Percentiles rank a stretch among this genome's conserved stretches.
Evolutionary conservation across 768 basidiomycete species (phyloP).

Genomic region (Tricholoma flavovirens): DNA sequence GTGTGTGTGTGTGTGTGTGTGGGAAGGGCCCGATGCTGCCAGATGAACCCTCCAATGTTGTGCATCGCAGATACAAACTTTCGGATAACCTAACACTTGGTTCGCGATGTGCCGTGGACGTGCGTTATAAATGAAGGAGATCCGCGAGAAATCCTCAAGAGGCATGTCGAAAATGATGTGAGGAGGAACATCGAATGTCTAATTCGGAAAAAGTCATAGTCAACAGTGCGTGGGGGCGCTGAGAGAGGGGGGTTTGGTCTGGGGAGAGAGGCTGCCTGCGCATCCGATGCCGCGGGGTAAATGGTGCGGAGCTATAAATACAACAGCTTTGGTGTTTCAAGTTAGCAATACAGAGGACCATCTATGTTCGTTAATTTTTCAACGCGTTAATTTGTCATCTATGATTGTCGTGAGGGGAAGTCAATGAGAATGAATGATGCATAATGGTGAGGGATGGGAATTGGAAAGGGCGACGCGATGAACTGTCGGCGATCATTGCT

Average conservation of each 20-base stretch:
- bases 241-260: not conserved
- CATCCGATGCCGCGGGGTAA: constrained; percentile 2
- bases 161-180: not conserved
- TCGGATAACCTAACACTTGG: constrained; percentile 6
- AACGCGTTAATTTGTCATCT: constrained; percentile 10
- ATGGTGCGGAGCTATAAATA: constrained; percentile 5
- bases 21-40: not conserved
- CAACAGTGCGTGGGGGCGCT: not conserved
- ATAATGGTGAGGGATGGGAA: not conserved
- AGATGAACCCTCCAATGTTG: not conserved
- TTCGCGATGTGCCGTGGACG: constrained; percentile 2
- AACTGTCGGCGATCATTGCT: constrained; percentile 26
- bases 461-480: not conserved
- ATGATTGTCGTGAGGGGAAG: not conserved
- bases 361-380: constrained; percentile 14
- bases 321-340: constrained; percentile 6
- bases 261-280: constrained; percentile 8
- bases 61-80: not conserved
- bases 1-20: too few species aligned
- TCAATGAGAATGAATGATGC: not conserved
- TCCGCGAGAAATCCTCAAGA: not conserved
- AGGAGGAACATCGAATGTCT: constrained; percentile 2
- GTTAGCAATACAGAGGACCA: constrained; percentile 13
- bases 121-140: not conserved
- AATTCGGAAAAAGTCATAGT: constrained; percentile 2